A percentile compares a stretch with the other conserved stretches of the same genome.
Conservation (phyloP, 306 rosid species). For the Cicer arietinum region DNA sequence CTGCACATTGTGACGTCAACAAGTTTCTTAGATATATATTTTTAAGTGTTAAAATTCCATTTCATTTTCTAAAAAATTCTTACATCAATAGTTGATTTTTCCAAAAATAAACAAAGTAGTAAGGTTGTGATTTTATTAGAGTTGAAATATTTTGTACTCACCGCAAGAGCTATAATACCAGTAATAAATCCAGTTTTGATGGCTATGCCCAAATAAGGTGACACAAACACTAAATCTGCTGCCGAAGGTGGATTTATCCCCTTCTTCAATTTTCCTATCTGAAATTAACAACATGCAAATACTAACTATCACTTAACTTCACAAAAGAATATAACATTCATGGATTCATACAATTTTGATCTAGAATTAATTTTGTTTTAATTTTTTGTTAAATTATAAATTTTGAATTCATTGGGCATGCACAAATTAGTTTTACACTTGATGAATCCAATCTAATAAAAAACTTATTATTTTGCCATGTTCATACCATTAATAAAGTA, state of each 20-base stretch:
- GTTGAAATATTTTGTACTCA: constrained; percentile 35
- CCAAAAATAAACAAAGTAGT: too few relatives aligned
- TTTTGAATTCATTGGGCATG: background rate
- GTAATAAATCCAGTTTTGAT: constrained; percentile 73
- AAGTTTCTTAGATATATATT: too few relatives aligned
- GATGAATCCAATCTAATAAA: background rate
- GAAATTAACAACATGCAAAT: constrained; percentile 27
- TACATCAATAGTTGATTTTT: too few relatives aligned
- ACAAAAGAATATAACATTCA: background rate
- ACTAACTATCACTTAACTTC: constrained; percentile 15
- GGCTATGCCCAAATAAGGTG: constrained; percentile 64
- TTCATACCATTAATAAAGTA: too few relatives aligned
- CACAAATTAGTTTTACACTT: too few relatives aligned
- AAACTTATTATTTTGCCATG: too few relatives aligned
- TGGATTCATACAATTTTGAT: background rate
- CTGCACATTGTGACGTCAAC: constrained; percentile 47
- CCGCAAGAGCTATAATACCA: constrained; percentile 82
- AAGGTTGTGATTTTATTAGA: background rate
- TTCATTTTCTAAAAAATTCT: too few relatives aligned
- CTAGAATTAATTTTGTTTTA: background rate
- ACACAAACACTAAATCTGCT: constrained; percentile 65
- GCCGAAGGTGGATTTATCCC: constrained; percentile 79
- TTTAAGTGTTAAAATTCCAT: too few relatives aligned
- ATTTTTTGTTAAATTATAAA: background rate
- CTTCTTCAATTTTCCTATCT: constrained; percentile 83